Percentiles rank a stretch among this genome's conserved stretches.
Evolutionary conservation across 2,329 filamentous ascomycete species (phyloP).

Genomic region (Paradendryphiella salina): DNA sequence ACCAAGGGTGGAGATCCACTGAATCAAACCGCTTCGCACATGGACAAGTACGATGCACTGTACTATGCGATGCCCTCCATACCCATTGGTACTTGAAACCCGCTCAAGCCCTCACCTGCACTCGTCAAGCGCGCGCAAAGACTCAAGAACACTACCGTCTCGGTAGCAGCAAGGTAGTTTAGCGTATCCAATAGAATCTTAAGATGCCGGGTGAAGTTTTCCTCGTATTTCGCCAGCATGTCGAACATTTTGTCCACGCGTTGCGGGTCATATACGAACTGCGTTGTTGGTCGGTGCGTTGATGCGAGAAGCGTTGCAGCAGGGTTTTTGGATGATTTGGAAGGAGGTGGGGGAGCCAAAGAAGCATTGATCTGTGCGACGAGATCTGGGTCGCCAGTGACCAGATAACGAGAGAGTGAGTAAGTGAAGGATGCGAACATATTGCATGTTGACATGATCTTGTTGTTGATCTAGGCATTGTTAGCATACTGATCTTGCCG

Average conservation of each 20-base stretch:
- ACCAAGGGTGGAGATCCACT: neutral
- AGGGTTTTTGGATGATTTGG: constrained; percentile 15
- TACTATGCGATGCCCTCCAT: constrained; percentile 24
- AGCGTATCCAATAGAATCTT: constrained; percentile 93
- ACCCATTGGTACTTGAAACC: constrained; percentile 30
- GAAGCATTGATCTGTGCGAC: constrained; percentile 61
- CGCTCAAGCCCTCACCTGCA: constrained; percentile 68
- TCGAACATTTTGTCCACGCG: constrained; percentile 79
- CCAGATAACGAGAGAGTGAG: constrained; percentile 81
- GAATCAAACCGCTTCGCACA: neutral
- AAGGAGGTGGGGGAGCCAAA: constrained; percentile 38
- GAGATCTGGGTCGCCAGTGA: constrained; percentile 80
- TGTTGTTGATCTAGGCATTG: constrained; percentile 79
- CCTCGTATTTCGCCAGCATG: constrained; percentile 87
- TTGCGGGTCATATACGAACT: constrained; percentile 58
- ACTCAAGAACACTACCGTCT: constrained; percentile 91
- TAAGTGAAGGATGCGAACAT: constrained; percentile 91
- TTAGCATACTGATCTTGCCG: constrained; percentile 5
- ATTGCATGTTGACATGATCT: constrained; percentile 93
- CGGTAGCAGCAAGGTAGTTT: constrained; percentile 96
- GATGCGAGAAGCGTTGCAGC: constrained; percentile 16
- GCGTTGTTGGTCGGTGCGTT: constrained; percentile 30
- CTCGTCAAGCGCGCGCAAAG: constrained; percentile 81
- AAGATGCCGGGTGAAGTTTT: constrained; percentile 87
- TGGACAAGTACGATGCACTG: no score